Evolutionary conservation across 225 moss, liverwort and hornwort genomes (phyloP).

Genomic region (Pleurozium schreberi): DNA sequence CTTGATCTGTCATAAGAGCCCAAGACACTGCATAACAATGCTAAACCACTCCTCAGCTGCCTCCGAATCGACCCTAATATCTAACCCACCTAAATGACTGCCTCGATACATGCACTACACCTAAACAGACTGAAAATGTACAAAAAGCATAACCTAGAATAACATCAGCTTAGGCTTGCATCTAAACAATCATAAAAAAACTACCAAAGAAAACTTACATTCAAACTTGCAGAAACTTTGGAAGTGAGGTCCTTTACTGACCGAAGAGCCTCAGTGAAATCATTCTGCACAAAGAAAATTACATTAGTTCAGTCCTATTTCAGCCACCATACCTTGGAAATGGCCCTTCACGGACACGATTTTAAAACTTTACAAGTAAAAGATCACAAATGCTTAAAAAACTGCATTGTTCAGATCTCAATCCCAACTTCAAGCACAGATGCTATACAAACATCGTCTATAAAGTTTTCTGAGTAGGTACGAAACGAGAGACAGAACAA

Average conservation of each 20-base stretch:
- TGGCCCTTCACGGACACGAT: background rate
- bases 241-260: slow-evolving; percentile 61
- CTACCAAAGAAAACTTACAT: slow-evolving; percentile 30
- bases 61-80: background rate
- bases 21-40: background rate
- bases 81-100: background rate
- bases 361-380: background rate
- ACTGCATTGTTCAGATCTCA: background rate
- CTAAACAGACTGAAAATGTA: background rate
- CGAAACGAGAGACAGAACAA: background rate
- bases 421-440: background rate
- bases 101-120: background rate
- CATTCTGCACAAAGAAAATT: slow-evolving; percentile 22
- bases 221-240: slow-evolving; percentile 46
- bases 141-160: background rate
- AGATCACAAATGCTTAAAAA: background rate
- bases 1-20: background rate
- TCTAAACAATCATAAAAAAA: background rate
- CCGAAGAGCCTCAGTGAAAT: slow-evolving; percentile 62
- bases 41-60: background rate
- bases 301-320: background rate
- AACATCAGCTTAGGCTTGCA: background rate
- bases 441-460: background rate
- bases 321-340: background rate
- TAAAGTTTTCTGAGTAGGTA: background rate